Base-by-base conservation (phyloP, 441 rosid genomes). In the Adansonia rubrostipa region DNA sequence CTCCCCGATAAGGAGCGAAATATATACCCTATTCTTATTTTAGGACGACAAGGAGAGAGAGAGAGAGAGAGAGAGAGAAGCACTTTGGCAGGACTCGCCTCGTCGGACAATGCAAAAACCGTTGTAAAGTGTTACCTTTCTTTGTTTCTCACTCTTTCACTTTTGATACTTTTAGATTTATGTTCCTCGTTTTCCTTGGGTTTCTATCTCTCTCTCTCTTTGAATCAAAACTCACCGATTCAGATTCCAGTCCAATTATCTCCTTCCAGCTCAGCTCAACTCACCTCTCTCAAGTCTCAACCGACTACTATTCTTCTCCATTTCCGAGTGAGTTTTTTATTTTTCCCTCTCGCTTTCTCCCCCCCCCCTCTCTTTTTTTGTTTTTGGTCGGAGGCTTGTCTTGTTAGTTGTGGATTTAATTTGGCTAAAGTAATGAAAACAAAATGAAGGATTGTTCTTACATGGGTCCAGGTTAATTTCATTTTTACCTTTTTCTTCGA, bases 21-120 rank as follows among this genome's bases (percentile, higher is more conserved):
- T 36, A 36, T 36, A 36, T 36, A 36, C 40, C 40, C 40, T 36
- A 36, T 36, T 36, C 40, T 36, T 36, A 36, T 36, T 36, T 36
- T 36, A 36, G 42, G 42, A 36, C 42, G 42, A 36, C 42, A 36
- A 36, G 42, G 42, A 36, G 40, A 28, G 36, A 33, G 33, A 36
- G 36, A 9, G 42, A 36, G 40, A 28, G 36, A 33, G 33, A 36
- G 36, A 9, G 13, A 28, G 66, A 62, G 47, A 81, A 76, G 87
- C 89, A 80, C 90, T 84, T 87, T 79, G 88, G 70, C 87, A 67
- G 66, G 80, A 73, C 81, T 48, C 81, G 76, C 9, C 9, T 45
- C 13, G 51, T 82, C 82, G 79, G 77, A 75, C 81, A 42, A 62
- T 42, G 79, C 72, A 57, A 79, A 69, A 68, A 64, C 47, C 14